Base-by-base conservation (phyloP, 2,329 filamentous ascomycete genomes). In the Juglanconis sp. region DNA sequence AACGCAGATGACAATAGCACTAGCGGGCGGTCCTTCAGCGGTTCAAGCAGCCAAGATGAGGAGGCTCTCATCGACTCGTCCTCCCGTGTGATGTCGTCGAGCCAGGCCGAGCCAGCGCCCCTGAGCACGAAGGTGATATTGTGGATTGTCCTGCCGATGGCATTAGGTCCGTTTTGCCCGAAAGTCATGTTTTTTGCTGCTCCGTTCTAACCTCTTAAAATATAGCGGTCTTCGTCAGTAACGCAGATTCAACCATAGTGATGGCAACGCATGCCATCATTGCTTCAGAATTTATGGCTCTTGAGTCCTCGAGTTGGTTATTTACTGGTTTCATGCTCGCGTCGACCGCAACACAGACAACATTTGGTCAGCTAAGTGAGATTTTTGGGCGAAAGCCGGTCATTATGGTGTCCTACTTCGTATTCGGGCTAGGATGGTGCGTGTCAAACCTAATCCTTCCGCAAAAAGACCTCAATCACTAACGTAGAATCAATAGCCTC, bases 191-290 rank as follows among this genome's bases (percentile, higher is more conserved):
- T 24, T 13, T 2, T 30, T 10, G n/a, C 9, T 17, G 11, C 4
- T 17, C n/a, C 24, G 0, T 15, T 3, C 5, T 13, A 17, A 15
- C 9, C 4, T 35, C 1, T 51, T 32, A 13, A 40, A 53, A 15
- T 32, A 3, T 31, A 78, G 84, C 84, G 10, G 84, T 88, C 13
- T 90, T 91, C 65, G 82, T 89, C 11, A 81, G 83, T 6, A 86
- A 87, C 57, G 81, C 83, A 15, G 89, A 92, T 67, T 73, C 76
- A 0, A 87, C 85, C 1, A 74, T 91, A 0, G 80, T 91, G 0
- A 74, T 91, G 36, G 87, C 89, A 0, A 89, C 87, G 0, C 85
- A 88, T 60, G 81, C 83, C 1, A 76, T 76, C 3, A 86, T 88
- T 56, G 81, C 84, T 0, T 88, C 85, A 9, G 81, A 87, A 57